A percentile compares a stretch with the other conserved stretches of the same genome.
phyloP scores from a whole-genome alignment of 805 yeast genomes.

The Teunomyces atbi region DNA sequence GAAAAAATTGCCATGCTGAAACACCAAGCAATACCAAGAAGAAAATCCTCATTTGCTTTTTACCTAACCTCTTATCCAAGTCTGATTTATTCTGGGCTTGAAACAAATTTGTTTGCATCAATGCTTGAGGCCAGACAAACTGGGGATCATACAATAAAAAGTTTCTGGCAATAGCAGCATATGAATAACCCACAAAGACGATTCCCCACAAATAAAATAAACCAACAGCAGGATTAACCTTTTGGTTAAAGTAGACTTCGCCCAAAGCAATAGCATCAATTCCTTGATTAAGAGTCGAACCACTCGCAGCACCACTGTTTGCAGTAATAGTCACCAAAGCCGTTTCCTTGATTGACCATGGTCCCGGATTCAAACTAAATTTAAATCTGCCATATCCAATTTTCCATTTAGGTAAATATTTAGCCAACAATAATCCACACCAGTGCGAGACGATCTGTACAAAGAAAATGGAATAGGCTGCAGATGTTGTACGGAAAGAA shows the following conservation, averaged over 20 bases:
- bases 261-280: slow-evolving; percentile 47
- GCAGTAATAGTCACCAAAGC: slow-evolving; percentile 52
- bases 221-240: slow-evolving; percentile 29
- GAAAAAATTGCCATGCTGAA: slow-evolving; percentile 22
- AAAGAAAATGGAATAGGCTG: slow-evolving; percentile 49
- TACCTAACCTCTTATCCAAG: slow-evolving; percentile 6
- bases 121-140: slow-evolving; percentile 25
- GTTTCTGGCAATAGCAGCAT: slow-evolving; percentile 23
- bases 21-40: slow-evolving; percentile 14
- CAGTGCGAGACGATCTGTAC: slow-evolving; percentile 50
- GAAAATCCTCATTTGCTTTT: slow-evolving; percentile 18
- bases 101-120: slow-evolving; percentile 21
- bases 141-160: slow-evolving; percentile 24
- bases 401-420: slow-evolving; percentile 33
- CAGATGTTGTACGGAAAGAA: slow-evolving; percentile 37
- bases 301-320: slow-evolving; percentile 40
- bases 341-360: slow-evolving; percentile 54
- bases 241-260: slow-evolving; percentile 40
- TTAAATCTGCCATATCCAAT: slow-evolving; percentile 18
- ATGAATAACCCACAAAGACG: slow-evolving; percentile 25
- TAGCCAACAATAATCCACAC: slow-evolving; percentile 45
- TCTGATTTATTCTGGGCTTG: slow-evolving; percentile 11
- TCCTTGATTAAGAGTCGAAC: slow-evolving; percentile 45
- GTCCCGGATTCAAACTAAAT: slow-evolving; percentile 49
- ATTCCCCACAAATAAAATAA: slow-evolving; percentile 25